Evolutionary conservation across 2,329 filamentous ascomycete genomes (phyloP).

Genomic region (Plenodomus tracheiphilus): DNA sequence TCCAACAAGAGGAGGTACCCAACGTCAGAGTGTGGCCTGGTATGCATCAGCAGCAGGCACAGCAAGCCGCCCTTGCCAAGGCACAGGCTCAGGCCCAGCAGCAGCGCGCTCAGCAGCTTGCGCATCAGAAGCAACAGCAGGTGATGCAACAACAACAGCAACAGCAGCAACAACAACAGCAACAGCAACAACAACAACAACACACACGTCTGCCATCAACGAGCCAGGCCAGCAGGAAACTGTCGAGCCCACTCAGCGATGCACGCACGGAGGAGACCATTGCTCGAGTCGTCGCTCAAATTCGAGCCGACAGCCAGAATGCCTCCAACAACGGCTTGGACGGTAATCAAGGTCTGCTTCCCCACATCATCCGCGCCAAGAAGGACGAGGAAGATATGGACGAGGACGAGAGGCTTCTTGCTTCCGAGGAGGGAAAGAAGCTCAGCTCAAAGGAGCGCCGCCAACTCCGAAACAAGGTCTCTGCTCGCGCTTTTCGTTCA

Average conservation of each 20-base stretch:
- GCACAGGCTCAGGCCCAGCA: constrained; percentile 41
- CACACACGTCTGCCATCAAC: constrained; percentile 26
- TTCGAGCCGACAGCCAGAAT: constrained; percentile 71
- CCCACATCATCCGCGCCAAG: constrained; percentile 72
- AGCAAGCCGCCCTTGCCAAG: constrained; percentile 67
- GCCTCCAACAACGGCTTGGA: constrained; percentile 58
- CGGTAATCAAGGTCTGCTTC: constrained; percentile 52
- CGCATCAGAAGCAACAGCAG: constrained; percentile 47
- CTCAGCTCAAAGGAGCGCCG: constrained; percentile 96
- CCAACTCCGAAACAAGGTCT: constrained; percentile 98
- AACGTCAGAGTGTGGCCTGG: constrained; percentile 83
- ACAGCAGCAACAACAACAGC: constrained; percentile 39
- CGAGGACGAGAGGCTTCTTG: constrained; percentile 88
- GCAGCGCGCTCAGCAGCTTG: constrained; percentile 49
- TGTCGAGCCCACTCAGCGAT: constrained; percentile 48
- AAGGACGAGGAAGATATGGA: constrained; percentile 99
- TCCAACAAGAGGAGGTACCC: constrained; percentile 65
- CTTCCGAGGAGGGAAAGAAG: constrained; percentile 99
- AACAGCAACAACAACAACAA: constrained; percentile 46
- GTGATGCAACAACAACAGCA: constrained; percentile 41
- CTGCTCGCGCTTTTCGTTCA: constrained; percentile 95
- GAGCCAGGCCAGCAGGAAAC: constrained; percentile 34
- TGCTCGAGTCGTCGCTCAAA: constrained; percentile 86
- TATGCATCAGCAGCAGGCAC: constrained; percentile 88
- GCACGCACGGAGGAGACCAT: constrained; percentile 80